Percentiles rank a stretch among this genome's conserved stretches.
These are phyloP conservation scores for Eucalyptus regnans DNA, from an alignment of 345 rosid genomes.

Conservation along the genomic window DNA sequence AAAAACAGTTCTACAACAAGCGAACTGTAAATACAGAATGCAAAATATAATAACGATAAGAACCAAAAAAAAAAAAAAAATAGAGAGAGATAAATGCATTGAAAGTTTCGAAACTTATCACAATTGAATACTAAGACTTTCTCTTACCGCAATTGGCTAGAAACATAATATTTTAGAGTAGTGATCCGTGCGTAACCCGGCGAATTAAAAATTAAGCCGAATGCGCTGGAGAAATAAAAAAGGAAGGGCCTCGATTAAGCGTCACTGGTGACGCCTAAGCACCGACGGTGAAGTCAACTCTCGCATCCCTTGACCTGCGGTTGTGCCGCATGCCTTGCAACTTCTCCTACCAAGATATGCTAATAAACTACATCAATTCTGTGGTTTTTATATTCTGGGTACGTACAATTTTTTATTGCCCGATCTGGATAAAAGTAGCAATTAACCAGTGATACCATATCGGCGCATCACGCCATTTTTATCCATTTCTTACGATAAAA, in stretches of 20 bases:
- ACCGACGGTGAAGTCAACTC: background rate
- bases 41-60: background rate
- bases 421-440: background rate
- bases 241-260: background rate
- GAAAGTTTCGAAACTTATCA: no score
- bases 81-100: no score
- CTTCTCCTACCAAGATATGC: background rate
- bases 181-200: background rate
- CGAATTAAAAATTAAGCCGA: background rate
- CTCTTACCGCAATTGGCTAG: no score
- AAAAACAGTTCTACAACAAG: background rate
- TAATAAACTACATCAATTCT: background rate
- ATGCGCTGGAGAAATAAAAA: background rate
- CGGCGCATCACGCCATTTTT: background rate
- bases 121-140: no score
- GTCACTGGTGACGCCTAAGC: background rate
- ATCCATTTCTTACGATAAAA: background rate
- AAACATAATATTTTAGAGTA: background rate
- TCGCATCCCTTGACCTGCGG: background rate
- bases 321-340: background rate
- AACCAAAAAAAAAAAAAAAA: background rate
- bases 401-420: background rate
- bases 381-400: background rate
- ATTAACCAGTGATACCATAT: background rate
- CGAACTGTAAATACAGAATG: background rate